Evolutionary conservation across 768 basidiomycete genomes (phyloP).

Genomic region (Filobasidium wieringae): DNA sequence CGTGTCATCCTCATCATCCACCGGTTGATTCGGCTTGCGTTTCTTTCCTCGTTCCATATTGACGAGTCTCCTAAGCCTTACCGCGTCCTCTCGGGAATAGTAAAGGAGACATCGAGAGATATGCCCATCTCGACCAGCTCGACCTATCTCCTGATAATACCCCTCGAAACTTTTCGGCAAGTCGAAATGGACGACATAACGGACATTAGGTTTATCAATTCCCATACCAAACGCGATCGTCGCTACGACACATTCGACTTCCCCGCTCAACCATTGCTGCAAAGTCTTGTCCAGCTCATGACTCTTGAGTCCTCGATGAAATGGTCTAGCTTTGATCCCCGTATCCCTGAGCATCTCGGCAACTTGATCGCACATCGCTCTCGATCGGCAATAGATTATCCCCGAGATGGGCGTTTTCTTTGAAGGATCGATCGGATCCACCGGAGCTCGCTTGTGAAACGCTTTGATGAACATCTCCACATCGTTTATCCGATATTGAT

Average conservation of each 20-base stretch:
- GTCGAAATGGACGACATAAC: slow-evolving; percentile 39
- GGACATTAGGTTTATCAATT: slow-evolving; percentile 38
- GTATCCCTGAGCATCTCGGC: slow-evolving; percentile 18
- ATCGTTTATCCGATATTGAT: slow-evolving; percentile 23
- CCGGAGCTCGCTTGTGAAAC: slow-evolving; percentile 13
- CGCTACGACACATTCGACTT: slow-evolving; percentile 17
- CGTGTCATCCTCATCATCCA: slow-evolving; percentile 12
- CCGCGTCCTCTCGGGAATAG: slow-evolving; percentile 39
- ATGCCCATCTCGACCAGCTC: slow-evolving; percentile 38
- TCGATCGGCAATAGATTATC: slow-evolving; percentile 33
- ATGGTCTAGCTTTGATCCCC: slow-evolving; percentile 26
- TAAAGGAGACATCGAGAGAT: slow-evolving; percentile 36
- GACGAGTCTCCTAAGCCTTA: slow-evolving; percentile 20
- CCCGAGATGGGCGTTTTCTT: slow-evolving; percentile 25
- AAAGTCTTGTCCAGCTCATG: slow-evolving; percentile 19
- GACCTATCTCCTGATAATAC: slow-evolving; percentile 39
- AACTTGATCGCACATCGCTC: slow-evolving; percentile 26
- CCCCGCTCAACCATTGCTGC: slow-evolving; percentile 17
- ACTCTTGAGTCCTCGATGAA: slow-evolving; percentile 21
- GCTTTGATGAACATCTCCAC: slow-evolving; percentile 29
- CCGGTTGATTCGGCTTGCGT: slow-evolving; percentile 9
- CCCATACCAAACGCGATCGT: slow-evolving; percentile 41
- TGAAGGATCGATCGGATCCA: background rate
- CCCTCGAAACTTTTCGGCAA: slow-evolving; percentile 39
- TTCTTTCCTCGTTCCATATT: slow-evolving; percentile 21